phyloP scores from a whole-genome alignment of 148 eudicot species.

The Rhododendron henanense region DNA sequence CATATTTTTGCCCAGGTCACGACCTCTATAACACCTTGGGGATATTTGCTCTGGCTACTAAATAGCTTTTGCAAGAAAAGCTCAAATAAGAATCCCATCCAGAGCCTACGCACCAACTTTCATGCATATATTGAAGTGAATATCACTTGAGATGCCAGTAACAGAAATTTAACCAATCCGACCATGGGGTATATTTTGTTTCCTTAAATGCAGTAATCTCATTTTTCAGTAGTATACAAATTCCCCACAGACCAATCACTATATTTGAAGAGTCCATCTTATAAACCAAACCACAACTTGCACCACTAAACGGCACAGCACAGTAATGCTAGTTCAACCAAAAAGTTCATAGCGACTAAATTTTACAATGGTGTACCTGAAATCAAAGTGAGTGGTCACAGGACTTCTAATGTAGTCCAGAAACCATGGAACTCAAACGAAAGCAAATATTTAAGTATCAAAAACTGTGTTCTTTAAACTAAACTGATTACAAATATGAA shows the following conservation, averaged over 20 bases:
- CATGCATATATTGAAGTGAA: background rate
- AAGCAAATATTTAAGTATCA: background rate
- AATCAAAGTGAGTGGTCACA: background rate
- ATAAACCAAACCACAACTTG: background rate
- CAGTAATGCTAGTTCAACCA: background rate
- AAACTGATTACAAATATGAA: background rate
- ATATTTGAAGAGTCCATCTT: background rate
- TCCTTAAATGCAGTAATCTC: background rate
- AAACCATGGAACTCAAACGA: background rate
- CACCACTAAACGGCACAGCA: background rate
- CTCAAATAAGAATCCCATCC: background rate
- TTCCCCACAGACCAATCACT: background rate
- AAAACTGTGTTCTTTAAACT: background rate
- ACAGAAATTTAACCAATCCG: background rate
- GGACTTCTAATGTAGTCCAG: no score
- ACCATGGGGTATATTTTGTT: background rate
- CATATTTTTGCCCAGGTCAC: background rate
- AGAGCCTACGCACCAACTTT: background rate
- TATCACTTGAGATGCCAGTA: background rate
- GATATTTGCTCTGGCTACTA: background rate
- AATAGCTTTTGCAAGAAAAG: background rate
- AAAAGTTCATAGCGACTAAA: background rate
- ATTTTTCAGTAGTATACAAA: background rate
- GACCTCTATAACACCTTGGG: background rate
- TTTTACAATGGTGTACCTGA: background rate